phyloP scores from a whole-genome alignment of 192 early-diverging fungal genomes.

The Gamsiella multidivaricata region DNA sequence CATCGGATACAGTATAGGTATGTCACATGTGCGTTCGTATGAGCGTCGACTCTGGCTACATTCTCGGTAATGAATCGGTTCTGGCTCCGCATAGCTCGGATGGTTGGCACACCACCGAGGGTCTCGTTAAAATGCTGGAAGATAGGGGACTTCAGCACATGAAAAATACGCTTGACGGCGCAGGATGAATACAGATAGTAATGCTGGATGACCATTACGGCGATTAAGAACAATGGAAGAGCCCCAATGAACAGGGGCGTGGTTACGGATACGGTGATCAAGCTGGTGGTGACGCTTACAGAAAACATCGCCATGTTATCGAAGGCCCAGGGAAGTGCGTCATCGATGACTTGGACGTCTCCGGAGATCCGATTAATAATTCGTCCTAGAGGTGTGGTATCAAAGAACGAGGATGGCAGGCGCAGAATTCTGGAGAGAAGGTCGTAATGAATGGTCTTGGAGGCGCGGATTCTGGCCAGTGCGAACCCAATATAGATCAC shows the following conservation, averaged over 20 bases:
- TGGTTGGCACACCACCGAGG: constrained; percentile 76
- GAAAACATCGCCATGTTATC: constrained; percentile 62
- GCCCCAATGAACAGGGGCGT: constrained; percentile 70
- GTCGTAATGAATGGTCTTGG: constrained; percentile 62
- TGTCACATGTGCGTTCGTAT: constrained; percentile 20
- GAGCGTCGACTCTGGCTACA: not conserved
- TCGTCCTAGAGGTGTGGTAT: constrained; percentile 79
- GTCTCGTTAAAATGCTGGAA: constrained; percentile 87
- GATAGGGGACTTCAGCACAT: constrained; percentile 77
- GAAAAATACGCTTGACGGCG: constrained; percentile 82
- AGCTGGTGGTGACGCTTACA: constrained; percentile 58
- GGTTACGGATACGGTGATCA: constrained; percentile 65
- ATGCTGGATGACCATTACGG: constrained; percentile 55
- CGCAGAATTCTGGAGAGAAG: constrained; percentile 68
- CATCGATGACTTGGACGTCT: constrained; percentile 75
- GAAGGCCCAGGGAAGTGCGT: constrained; percentile 58
- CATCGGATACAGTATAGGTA: constrained; percentile 71
- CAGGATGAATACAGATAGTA: constrained; percentile 82
- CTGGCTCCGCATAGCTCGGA: constrained; percentile 82
- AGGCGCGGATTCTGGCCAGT: constrained; percentile 64
- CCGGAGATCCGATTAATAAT: constrained; percentile 86
- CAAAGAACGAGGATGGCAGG: constrained; percentile 85
- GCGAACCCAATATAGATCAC: constrained; percentile 37
- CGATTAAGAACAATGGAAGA: constrained; percentile 17
- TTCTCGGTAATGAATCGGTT: constrained; percentile 68